Evolutionary conservation across 2,329 filamentous ascomycete species (phyloP), one percentile per base, ranked within the genome.

Genomic region (Colletotrichum somersetense): DNA sequence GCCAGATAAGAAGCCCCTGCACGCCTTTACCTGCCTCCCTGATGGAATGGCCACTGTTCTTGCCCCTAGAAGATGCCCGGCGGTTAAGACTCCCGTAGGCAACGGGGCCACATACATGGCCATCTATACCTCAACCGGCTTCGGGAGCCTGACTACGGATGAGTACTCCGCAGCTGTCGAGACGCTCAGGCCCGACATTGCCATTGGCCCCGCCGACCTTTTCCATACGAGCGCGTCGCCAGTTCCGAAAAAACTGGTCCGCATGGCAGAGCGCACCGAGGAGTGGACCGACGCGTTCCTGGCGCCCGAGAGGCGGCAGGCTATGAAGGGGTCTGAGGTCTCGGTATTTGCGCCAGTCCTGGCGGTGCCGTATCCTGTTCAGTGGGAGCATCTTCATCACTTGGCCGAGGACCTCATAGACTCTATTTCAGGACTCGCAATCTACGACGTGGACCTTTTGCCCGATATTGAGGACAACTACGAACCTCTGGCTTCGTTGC

Each of bases 241-340:
- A 0, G 89, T 91, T 3, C 83, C 87, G 12, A 97, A 97, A 82
- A 89, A 95, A 57, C 89, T 92, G 58, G 86, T 90, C 46, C 95
- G 93, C 77, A 98, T 97, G 91, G 91, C 91, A 33, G 94, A 96
- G 78, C 88, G 96, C 68, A 97, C 94, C 0, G 92, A 96, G 79
- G 88, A 89, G 48, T 98, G 95, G 94, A 85, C 96, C 23, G 88
- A 89, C 33, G 89, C 92, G 74, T 89, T 94, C 62, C 85, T 95
- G 46, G 81, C 83, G 20, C 79, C 82, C 38, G 79, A 84, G 66
- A 81, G 80, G 14, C 71, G 76, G 26, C 78, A 79, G 26, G 75
- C 78, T n/a, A 74, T 78, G 14, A 75, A 76, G 58, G 77, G 77
- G 18, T 59, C 76, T 6, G 79, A 74, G 1, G 80, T 84, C 35